phyloP scores from a whole-genome alignment of 305 asterid species.

The Fraxinus floribunda region DNA sequence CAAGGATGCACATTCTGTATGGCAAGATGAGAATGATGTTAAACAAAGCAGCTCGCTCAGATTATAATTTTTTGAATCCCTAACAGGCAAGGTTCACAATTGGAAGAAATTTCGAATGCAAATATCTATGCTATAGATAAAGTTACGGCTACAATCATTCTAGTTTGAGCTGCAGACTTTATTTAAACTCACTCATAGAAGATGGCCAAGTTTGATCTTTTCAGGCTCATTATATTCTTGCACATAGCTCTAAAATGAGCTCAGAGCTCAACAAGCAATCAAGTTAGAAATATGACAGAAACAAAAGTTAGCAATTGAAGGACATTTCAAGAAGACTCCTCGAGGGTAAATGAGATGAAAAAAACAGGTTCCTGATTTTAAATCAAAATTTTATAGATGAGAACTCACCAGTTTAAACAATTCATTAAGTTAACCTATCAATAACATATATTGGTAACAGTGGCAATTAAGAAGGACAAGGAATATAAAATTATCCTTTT shows the following conservation, averaged over 20 bases:
- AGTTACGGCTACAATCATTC: not conserved
- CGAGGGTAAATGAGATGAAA: not conserved
- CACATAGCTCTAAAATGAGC: not conserved
- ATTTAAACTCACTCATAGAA: not conserved
- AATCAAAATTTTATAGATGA: not conserved
- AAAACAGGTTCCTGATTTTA: not conserved
- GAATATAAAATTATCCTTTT: not conserved
- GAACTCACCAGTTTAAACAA: not conserved
- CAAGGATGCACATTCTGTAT: constrained; percentile 59
- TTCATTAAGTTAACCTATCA: not conserved
- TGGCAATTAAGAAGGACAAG: not conserved
- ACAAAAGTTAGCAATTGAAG: not conserved
- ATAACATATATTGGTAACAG: not conserved
- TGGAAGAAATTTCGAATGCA: not conserved
- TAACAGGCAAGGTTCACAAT: not conserved
- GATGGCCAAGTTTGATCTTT: not conserved
- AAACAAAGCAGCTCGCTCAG: constrained; percentile 1
- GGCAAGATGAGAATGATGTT: constrained; percentile 1
- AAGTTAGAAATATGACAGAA: not conserved
- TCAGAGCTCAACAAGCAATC: not conserved
- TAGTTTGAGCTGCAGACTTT: not conserved
- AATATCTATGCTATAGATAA: not conserved
- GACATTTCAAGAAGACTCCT: not conserved
- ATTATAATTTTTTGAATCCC: not conserved
- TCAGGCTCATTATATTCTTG: not conserved